Base-by-base conservation (phyloP, 163 green algal genomes). In the Chlorella variabilis region DNA sequence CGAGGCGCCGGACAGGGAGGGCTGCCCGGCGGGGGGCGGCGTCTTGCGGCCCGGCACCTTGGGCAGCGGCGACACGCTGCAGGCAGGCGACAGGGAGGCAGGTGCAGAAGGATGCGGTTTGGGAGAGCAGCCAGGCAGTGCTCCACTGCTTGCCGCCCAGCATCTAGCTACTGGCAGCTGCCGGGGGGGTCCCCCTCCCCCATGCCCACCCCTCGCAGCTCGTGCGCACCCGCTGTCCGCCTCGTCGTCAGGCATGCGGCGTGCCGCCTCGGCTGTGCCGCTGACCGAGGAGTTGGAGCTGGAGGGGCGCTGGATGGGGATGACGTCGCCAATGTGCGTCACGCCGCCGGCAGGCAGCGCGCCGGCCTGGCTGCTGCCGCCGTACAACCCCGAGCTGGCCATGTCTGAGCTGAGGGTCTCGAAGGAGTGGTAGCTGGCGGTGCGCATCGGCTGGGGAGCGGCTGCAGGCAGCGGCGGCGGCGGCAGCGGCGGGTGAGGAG, bases 291-390 rank as follows among this genome's bases (percentile, higher is more conserved):
- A 80, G 7, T 54, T 51, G 38, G 15, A 45, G 73, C 73, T 80
- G 56, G 73, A 38, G 36, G 73, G 73, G 13, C 73, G 73, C 18
- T 59, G 51, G 4, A 42, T 71, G 38, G 73, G 56, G 25, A 80
- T 80, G 73, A 80, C 29, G 54, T 80, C 73, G 0, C 73, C 73
- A 41, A 80, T 80, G 73, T 80, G 73, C 15, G 73, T 80, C 17
- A 45, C 33, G 5, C 54, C 54, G 38, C 36, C 15, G 23, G 27
- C 38, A 54, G 59, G 59, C 29, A 18, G 27, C 31, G 27, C 29
- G 70, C 31, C 33, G 23, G 9, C 15, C 25, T 25, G 54, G 54
- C n/a, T 67, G 59, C 23, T 29, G 18, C 51, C 73, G 20, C n/a
- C 34, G 48, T 77, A 49, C 70, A 36, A 13, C 31, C 8, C 34